These are phyloP conservation scores for Ogataea dorogensis DNA, from an alignment of 805 yeast genomes.

Conservation along the genomic window DNA sequence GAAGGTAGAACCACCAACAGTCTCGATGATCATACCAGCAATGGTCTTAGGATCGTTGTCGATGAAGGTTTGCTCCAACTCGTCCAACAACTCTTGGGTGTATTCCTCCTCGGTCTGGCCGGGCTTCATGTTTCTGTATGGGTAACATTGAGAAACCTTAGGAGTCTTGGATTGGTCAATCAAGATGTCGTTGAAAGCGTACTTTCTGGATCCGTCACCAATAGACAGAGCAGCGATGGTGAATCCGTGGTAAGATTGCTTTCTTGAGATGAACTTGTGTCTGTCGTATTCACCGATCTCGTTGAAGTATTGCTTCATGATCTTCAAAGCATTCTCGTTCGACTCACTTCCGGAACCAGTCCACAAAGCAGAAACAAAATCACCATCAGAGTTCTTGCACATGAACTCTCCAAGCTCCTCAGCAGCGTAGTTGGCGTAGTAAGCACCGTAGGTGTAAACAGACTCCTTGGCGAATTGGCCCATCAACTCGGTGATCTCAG, in stretches of 20 bases:
- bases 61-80: conserved; percentile 41
- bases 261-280: conserved; percentile 42
- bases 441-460: conserved; percentile 37
- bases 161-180: conserved; percentile 26
- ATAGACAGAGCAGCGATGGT: conserved; percentile 44
- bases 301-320: conserved; percentile 50
- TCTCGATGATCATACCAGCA: conserved; percentile 44
- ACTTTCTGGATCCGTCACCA: conserved; percentile 38
- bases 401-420: conserved; percentile 46
- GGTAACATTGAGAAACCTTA: conserved; percentile 34
- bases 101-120: conserved; percentile 42
- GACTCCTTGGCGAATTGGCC: conserved; percentile 34
- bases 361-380: conserved; percentile 41
- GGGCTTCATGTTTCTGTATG: conserved; percentile 30
- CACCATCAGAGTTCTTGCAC: conserved; percentile 37
- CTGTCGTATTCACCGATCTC: conserved; percentile 42
- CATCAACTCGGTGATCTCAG: conserved; percentile 39
- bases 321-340: conserved; percentile 74
- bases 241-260: conserved; percentile 48
- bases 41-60: conserved; percentile 45
- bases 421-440: conserved; percentile 38
- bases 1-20: conserved; percentile 46
- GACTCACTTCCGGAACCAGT: conserved; percentile 75
- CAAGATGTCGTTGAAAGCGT: conserved; percentile 32
- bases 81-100: conserved; percentile 36